These are phyloP conservation scores for Anthracocystis setariae DNA, from an alignment of 1,284 basidiomycete species.

Conservation along the genomic window DNA sequence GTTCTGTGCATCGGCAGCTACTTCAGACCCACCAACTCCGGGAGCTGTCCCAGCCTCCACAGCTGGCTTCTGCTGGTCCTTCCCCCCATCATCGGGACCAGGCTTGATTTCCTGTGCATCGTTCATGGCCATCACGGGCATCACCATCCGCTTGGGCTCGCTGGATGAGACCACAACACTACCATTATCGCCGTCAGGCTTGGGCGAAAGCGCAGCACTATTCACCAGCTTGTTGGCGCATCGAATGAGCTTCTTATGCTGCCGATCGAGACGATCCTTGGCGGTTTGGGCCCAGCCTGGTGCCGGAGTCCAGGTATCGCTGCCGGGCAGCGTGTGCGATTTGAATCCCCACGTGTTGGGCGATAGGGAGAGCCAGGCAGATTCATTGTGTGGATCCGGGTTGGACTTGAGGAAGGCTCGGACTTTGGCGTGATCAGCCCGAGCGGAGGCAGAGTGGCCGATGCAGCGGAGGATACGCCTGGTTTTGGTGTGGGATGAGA, in stretches of 20 bases:
- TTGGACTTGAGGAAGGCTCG: slow-evolving; percentile 6
- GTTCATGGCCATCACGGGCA: slow-evolving; percentile 11
- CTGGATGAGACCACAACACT: no score
- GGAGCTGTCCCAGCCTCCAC: no score
- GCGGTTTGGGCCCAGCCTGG: neutral
- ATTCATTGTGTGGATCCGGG: slow-evolving; percentile 9
- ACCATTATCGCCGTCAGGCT: no score
- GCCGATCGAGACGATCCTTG: slow-evolving; percentile 2
- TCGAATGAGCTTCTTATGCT: slow-evolving; percentile 7
- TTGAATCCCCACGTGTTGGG: slow-evolving; percentile 28
- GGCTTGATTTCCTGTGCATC: neutral
- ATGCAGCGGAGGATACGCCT: slow-evolving; percentile 17
- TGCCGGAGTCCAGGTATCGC: slow-evolving; percentile 7
- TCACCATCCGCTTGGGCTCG: neutral
- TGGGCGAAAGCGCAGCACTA: neutral
- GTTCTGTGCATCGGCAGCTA: no score
- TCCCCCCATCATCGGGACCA: no score
- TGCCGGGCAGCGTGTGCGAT: neutral
- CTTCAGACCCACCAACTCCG: no score
- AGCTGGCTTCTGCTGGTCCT: no score
- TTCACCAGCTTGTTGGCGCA: slow-evolving; percentile 9
- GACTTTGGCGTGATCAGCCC: slow-evolving; percentile 9
- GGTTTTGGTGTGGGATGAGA: neutral
- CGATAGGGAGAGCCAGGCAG: slow-evolving; percentile 5
- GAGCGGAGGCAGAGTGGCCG: neutral